Evolutionary conservation across 163 green algal species (phyloP).

Genomic region (Chlamydomonas reinhardtii): DNA sequence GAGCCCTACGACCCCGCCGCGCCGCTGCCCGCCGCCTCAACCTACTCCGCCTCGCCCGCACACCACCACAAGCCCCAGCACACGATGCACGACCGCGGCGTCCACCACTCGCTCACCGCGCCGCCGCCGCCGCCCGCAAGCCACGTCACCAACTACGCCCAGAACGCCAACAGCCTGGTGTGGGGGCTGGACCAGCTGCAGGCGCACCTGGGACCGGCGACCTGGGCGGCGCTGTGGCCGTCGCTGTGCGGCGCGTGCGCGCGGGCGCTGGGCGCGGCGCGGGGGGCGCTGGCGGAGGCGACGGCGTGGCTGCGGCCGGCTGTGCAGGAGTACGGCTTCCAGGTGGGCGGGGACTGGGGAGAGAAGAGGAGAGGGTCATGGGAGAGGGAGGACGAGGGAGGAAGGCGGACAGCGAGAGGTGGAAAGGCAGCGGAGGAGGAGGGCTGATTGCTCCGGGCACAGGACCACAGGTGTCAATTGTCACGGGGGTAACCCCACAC

Average conservation of each 20-base stretch:
- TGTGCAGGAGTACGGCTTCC: conserved; percentile 67
- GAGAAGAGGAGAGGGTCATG: too few relatives aligned
- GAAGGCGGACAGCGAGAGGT: too few relatives aligned
- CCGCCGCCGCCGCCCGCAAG: conserved; percentile 37
- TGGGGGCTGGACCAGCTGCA: conserved; percentile 59
- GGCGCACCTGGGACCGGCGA: conserved; percentile 43
- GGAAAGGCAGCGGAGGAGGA: too few relatives aligned
- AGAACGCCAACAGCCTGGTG: conserved; percentile 65
- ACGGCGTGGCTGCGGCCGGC: conserved; percentile 52
- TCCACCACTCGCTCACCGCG: not conserved
- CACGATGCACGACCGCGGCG: not conserved
- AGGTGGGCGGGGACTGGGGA: not conserved
- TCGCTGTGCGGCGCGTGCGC: conserved; percentile 7
- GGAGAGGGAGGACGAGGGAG: too few relatives aligned
- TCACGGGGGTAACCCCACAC: too few relatives aligned
- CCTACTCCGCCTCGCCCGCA: too few relatives aligned
- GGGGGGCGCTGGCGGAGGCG: conserved; percentile 54
- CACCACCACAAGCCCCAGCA: too few relatives aligned
- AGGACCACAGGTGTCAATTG: too few relatives aligned
- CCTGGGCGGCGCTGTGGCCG: conserved; percentile 52
- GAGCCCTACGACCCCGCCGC: conserved; percentile 56
- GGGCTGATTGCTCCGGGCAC: too few relatives aligned
- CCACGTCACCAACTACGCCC: conserved; percentile 72
- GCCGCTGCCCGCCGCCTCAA: not conserved
- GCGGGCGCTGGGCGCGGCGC: conserved; percentile 39